Evolutionary conservation across 257 asterid genomes (phyloP).

Genomic region (Primulina eburnea): DNA sequence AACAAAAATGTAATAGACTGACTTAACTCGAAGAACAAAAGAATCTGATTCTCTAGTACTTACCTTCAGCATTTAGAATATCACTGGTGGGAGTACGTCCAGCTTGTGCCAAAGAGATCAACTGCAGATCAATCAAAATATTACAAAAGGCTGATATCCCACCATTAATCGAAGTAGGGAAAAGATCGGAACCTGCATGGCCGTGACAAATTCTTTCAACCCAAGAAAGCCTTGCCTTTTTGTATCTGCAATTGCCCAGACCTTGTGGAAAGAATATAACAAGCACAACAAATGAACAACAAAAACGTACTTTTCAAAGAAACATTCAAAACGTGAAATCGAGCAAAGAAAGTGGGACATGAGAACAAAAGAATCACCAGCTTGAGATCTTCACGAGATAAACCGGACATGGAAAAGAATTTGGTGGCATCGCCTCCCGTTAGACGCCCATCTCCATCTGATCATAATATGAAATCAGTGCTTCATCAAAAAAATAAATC

Average conservation of each 20-base stretch:
- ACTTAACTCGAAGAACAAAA: constrained; percentile 4
- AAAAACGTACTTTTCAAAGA: too few relatives aligned
- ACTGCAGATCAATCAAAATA: constrained; percentile 39
- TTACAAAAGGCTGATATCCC: constrained; percentile 28
- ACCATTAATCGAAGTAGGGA: background rate
- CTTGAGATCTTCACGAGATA: constrained; percentile 90
- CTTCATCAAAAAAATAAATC: background rate
- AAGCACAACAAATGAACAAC: background rate
- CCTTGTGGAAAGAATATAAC: constrained; percentile 33
- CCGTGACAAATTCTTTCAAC: constrained; percentile 70
- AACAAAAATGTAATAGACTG: background rate
- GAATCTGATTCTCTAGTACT: constrained; percentile 17
- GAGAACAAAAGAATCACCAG: constrained; percentile 35
- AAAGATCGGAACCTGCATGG: constrained; percentile 70
- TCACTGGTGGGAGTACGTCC: constrained; percentile 60
- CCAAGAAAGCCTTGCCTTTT: constrained; percentile 95
- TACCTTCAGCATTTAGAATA: constrained; percentile 60
- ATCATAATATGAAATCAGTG: background rate
- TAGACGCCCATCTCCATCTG: constrained; percentile 93
- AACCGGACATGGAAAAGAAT: constrained; percentile 73
- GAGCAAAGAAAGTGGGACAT: background rate
- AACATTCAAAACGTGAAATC: background rate
- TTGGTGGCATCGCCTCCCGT: constrained; percentile 84
- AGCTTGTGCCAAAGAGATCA: constrained; percentile 82
- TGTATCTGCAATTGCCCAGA: constrained; percentile 95